Percentiles rank a stretch among this genome's conserved stretches.
These are phyloP conservation scores for Wilcoxina mikolae DNA, from an alignment of 495 filamentous ascomycete genomes.

Conservation along the genomic window DNA sequence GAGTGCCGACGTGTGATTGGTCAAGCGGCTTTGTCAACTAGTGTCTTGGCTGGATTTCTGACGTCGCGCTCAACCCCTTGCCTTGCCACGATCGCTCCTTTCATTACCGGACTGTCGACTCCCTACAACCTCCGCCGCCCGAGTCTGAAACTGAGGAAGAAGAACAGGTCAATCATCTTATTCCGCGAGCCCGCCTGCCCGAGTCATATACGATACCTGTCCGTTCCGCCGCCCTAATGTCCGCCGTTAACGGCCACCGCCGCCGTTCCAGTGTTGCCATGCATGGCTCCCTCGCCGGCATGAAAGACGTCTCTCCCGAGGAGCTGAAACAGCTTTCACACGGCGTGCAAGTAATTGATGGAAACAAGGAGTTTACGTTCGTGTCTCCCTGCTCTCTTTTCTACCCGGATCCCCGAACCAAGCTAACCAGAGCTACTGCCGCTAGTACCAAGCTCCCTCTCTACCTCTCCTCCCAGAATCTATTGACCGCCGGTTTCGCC, in stretches of 20 bases:
- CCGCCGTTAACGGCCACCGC: conserved; percentile 5
- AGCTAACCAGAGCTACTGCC: conserved; percentile 13
- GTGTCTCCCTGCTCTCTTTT: no score
- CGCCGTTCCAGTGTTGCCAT: conserved; percentile 5
- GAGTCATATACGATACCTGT: no score
- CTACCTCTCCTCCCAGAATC: conserved; percentile 63
- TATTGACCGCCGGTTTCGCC: conserved; percentile 83
- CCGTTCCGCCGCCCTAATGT: background rate
- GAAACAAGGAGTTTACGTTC: conserved; percentile 92
- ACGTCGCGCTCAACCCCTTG: background rate
- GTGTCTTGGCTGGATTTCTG: background rate
- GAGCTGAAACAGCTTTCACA: conserved; percentile 58
- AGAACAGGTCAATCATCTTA: background rate
- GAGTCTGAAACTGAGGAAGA: background rate
- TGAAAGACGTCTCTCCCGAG: conserved; percentile 18
- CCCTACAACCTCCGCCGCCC: background rate
- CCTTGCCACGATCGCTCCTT: background rate
- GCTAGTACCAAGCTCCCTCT: conserved; percentile 58
- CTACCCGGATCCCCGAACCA: conserved; percentile 4
- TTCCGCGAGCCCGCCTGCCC: no score
- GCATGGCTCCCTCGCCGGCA: conserved; percentile 15
- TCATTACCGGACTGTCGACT: background rate
- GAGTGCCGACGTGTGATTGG: background rate
- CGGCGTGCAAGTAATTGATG: conserved; percentile 93
- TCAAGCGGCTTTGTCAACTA: background rate